Conservation (phyloP, 1,139 yeast species). For the Pneumocystis canis region DNA sequence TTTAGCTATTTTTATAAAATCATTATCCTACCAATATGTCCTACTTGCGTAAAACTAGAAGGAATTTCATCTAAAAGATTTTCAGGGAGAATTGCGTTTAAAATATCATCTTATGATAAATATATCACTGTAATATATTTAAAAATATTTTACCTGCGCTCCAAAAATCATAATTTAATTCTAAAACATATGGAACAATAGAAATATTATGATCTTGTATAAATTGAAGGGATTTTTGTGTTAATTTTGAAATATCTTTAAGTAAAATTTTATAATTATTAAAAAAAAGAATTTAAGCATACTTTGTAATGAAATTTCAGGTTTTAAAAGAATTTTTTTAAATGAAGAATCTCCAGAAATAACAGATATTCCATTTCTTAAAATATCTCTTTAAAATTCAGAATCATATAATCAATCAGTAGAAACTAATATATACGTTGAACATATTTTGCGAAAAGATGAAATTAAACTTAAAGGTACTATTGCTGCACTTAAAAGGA, state of each 20-base stretch:
- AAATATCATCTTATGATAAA: slow-evolving; percentile 4
- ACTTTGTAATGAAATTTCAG: slow-evolving; percentile 5
- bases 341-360: not conserved
- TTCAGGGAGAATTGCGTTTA: slow-evolving; percentile 35
- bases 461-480: slow-evolving; percentile 7
- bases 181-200: slow-evolving; percentile 40
- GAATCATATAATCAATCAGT: not conserved
- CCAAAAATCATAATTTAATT: slow-evolving; percentile 68
- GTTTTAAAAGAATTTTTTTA: slow-evolving; percentile 5
- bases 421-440: slow-evolving; percentile 2
- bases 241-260: slow-evolving; percentile 8
- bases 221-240: slow-evolving; percentile 7
- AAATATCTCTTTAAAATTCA: not conserved
- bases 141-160: slow-evolving; percentile 28
- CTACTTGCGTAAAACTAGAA: slow-evolving; percentile 82
- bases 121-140: not conserved
- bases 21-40: slow-evolving; percentile 44
- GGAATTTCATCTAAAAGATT: slow-evolving; percentile 60
- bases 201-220: slow-evolving; percentile 9
- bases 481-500: slow-evolving; percentile 7
- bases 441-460: slow-evolving; percentile 8
- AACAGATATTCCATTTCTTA: not conserved
- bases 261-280: not conserved
- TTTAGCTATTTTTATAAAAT: not conserved
- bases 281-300: not conserved